A percentile compares a stretch with the other conserved stretches of the same genome.
These are phyloP conservation scores for Globisporangium takayamanum DNA, from an alignment of 352 stramenopile genomes.

Conservation along the genomic window DNA sequence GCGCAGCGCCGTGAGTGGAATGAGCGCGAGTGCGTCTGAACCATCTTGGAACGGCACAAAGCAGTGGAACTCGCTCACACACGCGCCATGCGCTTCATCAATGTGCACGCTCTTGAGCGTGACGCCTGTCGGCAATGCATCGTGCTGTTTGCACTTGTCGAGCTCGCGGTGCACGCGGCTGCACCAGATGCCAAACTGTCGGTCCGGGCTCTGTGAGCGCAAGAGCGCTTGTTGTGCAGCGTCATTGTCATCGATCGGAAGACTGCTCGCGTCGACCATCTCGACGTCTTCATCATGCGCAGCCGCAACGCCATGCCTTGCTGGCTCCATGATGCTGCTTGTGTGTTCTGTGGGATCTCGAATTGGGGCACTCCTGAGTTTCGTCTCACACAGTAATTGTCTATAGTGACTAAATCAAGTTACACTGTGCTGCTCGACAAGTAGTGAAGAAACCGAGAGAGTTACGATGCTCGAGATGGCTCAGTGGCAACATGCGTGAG, in stretches of 20 bases:
- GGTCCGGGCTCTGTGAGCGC: conserved; percentile 9
- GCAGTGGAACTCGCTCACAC: conserved; percentile 56
- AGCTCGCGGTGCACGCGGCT: conserved; percentile 66
- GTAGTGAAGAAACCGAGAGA: too few relatives aligned
- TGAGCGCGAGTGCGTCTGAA: conserved; percentile 54
- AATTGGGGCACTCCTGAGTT: too few relatives aligned
- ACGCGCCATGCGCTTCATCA: conserved; percentile 38
- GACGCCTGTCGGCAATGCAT: conserved; percentile 30
- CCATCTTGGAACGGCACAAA: conserved; percentile 72
- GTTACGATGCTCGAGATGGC: too few relatives aligned
- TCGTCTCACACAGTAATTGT: too few relatives aligned
- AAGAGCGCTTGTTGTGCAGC: conserved; percentile 7
- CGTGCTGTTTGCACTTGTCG: conserved; percentile 44
- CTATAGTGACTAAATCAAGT: too few relatives aligned
- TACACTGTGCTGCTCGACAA: too few relatives aligned
- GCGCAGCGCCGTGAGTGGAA: conserved; percentile 51
- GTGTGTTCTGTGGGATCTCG: neutral
- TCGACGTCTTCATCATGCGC: conserved; percentile 8
- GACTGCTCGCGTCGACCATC: conserved; percentile 11
- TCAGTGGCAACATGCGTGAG: too few relatives aligned
- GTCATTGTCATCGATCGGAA: neutral
- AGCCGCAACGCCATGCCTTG: neutral
- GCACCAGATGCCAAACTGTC: conserved; percentile 66
- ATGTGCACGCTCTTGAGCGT: conserved; percentile 39
- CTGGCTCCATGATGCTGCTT: conserved; percentile 1